Percentiles rank a stretch among this genome's conserved stretches.
phyloP scores from a whole-genome alignment of 331 rosid genomes.

The Malus hybrid region DNA sequence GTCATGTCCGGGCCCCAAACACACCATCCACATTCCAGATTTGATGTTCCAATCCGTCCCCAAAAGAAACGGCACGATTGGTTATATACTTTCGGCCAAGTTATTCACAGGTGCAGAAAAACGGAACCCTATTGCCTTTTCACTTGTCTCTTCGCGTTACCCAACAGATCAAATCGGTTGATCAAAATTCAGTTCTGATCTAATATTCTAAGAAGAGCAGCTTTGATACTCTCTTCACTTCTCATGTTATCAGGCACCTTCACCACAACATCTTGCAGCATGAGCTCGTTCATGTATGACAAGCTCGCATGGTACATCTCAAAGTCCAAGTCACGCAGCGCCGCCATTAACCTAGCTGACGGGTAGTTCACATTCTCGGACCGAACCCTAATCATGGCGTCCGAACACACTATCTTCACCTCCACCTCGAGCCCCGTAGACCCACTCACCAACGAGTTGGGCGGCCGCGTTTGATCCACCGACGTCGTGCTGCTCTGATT shows the following conservation, averaged over 20 bases:
- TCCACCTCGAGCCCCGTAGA: constrained; percentile 34
- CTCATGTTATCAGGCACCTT: constrained; percentile 34
- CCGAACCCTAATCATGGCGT: constrained; percentile 77
- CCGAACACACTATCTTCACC: constrained; percentile 54
- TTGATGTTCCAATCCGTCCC: constrained; percentile 9
- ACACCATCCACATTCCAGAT: not conserved
- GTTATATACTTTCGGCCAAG: constrained; percentile 1
- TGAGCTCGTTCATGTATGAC: constrained; percentile 52
- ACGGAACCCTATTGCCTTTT: not conserved
- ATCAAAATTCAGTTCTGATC: constrained; percentile 3
- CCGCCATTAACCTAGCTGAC: constrained; percentile 54
- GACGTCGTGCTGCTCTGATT: constrained; percentile 59
- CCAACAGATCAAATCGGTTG: not conserved
- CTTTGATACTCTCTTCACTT: constrained; percentile 43
- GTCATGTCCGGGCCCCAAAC: not conserved
- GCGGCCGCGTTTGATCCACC: constrained; percentile 29
- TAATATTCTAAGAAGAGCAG: constrained; percentile 43
- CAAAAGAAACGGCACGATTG: constrained; percentile 4
- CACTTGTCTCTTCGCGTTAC: not conserved
- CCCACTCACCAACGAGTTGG: not conserved
- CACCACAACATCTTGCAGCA: constrained; percentile 78
- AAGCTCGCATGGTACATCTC: constrained; percentile 70
- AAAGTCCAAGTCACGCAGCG: constrained; percentile 52
- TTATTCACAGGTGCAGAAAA: too few relatives aligned
- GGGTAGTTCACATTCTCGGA: constrained; percentile 63